Conservation (phyloP, 495 filamentous ascomycete species). For the Penicillium bialowiezense region DNA sequence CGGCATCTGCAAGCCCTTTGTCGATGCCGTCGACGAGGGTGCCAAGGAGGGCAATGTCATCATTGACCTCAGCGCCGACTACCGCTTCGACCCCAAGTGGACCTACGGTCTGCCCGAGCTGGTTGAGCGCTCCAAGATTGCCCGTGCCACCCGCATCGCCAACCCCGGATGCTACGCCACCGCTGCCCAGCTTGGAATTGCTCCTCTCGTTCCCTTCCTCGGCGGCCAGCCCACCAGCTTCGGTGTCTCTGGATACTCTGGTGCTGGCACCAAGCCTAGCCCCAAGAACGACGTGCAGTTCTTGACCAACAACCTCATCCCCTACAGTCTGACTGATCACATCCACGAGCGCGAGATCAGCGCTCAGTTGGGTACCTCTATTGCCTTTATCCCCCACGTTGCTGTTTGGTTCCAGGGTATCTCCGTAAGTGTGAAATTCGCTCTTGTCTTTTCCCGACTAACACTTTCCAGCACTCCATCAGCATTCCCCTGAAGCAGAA, state of each 20-base stretch:
- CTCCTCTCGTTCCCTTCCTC: constrained; percentile 76
- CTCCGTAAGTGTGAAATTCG: constrained; percentile 46
- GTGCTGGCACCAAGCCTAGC: constrained; percentile 91
- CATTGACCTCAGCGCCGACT: constrained; percentile 92
- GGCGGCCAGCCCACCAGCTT: constrained; percentile 82
- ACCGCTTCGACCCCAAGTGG: constrained; percentile 87
- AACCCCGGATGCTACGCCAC: constrained; percentile 98
- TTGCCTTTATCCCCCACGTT: constrained; percentile 93
- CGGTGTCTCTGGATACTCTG: constrained; percentile 93
- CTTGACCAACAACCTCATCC: constrained; percentile 85
- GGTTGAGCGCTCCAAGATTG: constrained; percentile 70
- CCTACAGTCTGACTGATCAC: constrained; percentile 92
- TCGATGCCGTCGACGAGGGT: constrained; percentile 82
- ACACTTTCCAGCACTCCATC: constrained; percentile 65
- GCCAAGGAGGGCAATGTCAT: constrained; percentile 74
- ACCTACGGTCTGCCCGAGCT: constrained; percentile 95
- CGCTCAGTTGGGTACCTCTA: constrained; percentile 67
- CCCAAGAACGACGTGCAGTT: constrained; percentile 93
- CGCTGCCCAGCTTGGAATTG: constrained; percentile 88
- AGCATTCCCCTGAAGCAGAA: constrained; percentile 78
- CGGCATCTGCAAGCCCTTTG: constrained; percentile 93
- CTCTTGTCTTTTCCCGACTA: constrained; percentile 16
- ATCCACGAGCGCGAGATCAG: constrained; percentile 94
- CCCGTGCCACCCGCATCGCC: constrained; percentile 79
- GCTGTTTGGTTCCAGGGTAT: constrained; percentile 98